Percentiles rank a stretch among this genome's conserved stretches.
phyloP scores from a whole-genome alignment of 805 yeast species.

The Saccharomycopsis fibuligera region DNA sequence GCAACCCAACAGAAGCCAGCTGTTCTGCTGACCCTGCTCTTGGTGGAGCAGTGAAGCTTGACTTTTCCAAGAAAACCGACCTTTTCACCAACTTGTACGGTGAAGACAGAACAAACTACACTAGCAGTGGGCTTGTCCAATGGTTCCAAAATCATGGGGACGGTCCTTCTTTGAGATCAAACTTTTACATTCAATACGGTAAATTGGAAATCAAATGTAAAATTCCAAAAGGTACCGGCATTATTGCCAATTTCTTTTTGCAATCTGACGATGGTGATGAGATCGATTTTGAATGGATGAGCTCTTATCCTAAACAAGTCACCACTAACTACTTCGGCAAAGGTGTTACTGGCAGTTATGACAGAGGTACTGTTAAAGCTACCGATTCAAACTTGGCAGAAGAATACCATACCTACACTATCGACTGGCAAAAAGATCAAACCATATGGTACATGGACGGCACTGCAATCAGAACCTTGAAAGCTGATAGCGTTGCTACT shows the following conservation, averaged over 20 bases:
- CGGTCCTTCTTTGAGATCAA: constrained; percentile 56
- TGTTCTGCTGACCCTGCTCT: constrained; percentile 44
- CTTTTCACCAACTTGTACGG: constrained; percentile 32
- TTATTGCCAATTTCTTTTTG: constrained; percentile 56
- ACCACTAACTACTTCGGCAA: constrained; percentile 54
- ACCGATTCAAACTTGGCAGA: constrained; percentile 31
- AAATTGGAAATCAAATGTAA: constrained; percentile 51
- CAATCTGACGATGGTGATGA: constrained; percentile 67
- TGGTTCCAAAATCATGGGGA: constrained; percentile 50
- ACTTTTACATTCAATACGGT: constrained; percentile 69
- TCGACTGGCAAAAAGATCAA: constrained; percentile 55
- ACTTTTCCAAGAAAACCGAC: constrained; percentile 31
- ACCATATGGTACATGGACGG: constrained; percentile 60
- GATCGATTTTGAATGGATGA: constrained; percentile 66
- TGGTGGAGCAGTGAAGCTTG: constrained; percentile 38
- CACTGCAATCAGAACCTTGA: constrained; percentile 45
- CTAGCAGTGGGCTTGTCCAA: constrained; percentile 53
- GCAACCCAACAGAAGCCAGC: constrained; percentile 30
- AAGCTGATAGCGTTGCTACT: constrained; percentile 27
- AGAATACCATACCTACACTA: constrained; percentile 52
- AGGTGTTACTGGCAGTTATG: constrained; percentile 54
- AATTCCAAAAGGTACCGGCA: constrained; percentile 57
- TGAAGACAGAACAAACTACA: constrained; percentile 36
- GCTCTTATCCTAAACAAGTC: constrained; percentile 51
- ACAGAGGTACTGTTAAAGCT: constrained; percentile 47